Conservation (phyloP, 2,329 filamentous ascomycete species). For the Passalora sequoiae region DNA sequence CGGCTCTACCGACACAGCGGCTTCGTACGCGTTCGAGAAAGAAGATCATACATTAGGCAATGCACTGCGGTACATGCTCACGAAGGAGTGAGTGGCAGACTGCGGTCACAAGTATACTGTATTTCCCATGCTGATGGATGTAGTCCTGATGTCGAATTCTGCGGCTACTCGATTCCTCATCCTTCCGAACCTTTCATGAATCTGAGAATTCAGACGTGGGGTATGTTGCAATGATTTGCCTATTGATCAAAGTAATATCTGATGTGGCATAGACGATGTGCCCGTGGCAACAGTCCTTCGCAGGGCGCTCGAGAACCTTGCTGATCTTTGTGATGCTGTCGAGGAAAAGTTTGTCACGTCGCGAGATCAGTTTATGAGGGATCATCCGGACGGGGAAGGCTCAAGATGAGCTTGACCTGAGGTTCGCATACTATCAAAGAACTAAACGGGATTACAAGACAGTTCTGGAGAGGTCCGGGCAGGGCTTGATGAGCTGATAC, state of each 20-base stretch:
- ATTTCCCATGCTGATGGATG: constrained; percentile 1
- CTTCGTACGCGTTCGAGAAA: constrained; percentile 88
- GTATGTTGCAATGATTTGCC: constrained; percentile 47
- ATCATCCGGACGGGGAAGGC: constrained; percentile 25
- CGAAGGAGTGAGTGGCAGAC: constrained; percentile 76
- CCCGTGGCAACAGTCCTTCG: constrained; percentile 79
- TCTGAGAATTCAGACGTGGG: constrained; percentile 91
- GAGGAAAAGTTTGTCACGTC: constrained; percentile 78
- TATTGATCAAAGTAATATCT: constrained; percentile 4
- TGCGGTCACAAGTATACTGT: neutral
- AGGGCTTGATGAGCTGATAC: no score
- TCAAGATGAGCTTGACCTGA: constrained; percentile 10
- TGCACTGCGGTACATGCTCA: constrained; percentile 87
- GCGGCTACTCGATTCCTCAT: constrained; percentile 95
- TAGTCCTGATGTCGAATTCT: constrained; percentile 94
- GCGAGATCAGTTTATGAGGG: constrained; percentile 55
- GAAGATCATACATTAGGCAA: constrained; percentile 97
- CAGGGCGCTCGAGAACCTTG: constrained; percentile 82
- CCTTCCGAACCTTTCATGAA: constrained; percentile 97
- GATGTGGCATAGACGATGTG: constrained; percentile 57
- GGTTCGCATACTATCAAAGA: neutral
- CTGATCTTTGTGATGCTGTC: constrained; percentile 89
- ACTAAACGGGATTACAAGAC: neutral
- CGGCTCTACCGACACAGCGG: constrained; percentile 76
- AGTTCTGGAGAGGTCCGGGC: neutral